phyloP scores from a whole-genome alignment of 1,139 yeast species.

The Eremothecium gossypii region DNA sequence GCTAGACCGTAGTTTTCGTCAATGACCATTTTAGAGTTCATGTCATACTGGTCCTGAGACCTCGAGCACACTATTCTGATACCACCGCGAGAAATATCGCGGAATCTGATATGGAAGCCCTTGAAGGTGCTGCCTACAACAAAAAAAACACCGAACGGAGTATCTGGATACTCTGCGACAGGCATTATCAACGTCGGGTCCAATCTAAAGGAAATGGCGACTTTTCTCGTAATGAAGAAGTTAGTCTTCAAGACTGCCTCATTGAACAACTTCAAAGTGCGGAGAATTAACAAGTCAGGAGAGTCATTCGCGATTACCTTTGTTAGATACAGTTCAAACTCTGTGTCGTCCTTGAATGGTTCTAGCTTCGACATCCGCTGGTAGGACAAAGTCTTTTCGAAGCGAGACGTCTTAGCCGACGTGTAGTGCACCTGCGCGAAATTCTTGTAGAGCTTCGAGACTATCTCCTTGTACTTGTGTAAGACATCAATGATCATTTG shows the following conservation, averaged over 20 bases:
- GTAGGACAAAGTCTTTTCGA: constrained; percentile 79
- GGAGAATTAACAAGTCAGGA: constrained; percentile 69
- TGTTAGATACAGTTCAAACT: constrained; percentile 58
- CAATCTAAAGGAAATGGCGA: constrained; percentile 87
- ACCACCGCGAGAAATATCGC: constrained; percentile 98
- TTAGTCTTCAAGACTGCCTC: constrained; percentile 85
- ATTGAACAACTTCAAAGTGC: constrained; percentile 78
- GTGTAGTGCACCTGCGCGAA: constrained; percentile 89
- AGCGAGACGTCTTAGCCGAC: constrained; percentile 40
- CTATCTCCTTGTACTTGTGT: constrained; percentile 57
- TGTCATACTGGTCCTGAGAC: constrained; percentile 74
- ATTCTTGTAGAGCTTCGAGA: constrained; percentile 78
- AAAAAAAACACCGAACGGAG: constrained; percentile 89
- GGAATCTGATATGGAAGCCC: constrained; percentile 94
- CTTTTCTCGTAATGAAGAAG: constrained; percentile 88
- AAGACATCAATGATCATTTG: constrained; percentile 74
- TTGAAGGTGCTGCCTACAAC: constrained; percentile 95
- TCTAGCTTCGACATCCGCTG: constrained; percentile 74
- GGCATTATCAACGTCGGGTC: constrained; percentile 77
- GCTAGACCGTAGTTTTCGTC: constrained; percentile 97
- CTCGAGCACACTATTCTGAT: constrained; percentile 90
- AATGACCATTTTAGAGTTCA: constrained; percentile 79
- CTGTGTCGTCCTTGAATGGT: constrained; percentile 67
- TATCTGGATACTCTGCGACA: constrained; percentile 76
- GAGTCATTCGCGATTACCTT: constrained; percentile 69